Evolutionary conservation across 208 protist species (phyloP).

Genomic region (Naegleria lovaniensis): DNA sequence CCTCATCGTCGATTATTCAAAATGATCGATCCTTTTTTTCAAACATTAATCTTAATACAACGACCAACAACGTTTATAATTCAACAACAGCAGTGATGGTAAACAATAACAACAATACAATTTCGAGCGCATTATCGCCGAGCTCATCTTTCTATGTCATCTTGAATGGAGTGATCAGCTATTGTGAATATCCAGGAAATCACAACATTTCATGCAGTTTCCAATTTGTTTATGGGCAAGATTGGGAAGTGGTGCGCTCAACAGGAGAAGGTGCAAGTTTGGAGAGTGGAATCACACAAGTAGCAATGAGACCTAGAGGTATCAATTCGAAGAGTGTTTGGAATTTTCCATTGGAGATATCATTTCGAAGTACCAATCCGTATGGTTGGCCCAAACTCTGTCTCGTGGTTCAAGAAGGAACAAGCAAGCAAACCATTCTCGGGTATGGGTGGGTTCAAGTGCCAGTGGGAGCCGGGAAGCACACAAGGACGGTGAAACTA

Average conservation of each 20-base stretch:
- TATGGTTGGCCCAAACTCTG: conserved; percentile 27
- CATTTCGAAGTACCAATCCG: conserved; percentile 30
- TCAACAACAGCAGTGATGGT: background rate
- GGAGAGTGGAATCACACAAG: conserved; percentile 9
- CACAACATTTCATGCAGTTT: background rate
- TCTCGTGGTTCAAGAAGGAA: background rate
- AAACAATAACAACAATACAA: background rate
- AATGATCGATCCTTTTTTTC: too few relatives aligned
- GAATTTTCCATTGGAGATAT: conserved; percentile 27
- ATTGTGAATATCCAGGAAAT: background rate
- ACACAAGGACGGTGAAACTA: background rate
- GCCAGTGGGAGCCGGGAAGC: background rate
- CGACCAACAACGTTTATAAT: background rate
- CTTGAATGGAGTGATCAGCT: background rate
- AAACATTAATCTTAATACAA: background rate
- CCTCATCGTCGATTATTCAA: too few relatives aligned
- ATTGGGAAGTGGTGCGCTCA: conserved; percentile 20
- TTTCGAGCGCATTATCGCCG: background rate
- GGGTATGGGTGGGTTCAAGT: conserved; percentile 23
- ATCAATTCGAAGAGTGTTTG: background rate
- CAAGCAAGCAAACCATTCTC: background rate
- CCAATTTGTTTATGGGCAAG: conserved; percentile 26
- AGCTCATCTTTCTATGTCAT: background rate
- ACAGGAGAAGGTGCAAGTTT: conserved; percentile 21
- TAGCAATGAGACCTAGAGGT: background rate